These are phyloP conservation scores for Eucalyptus cloeziana DNA, from an alignment of 345 rosid species.

Conservation along the genomic window DNA sequence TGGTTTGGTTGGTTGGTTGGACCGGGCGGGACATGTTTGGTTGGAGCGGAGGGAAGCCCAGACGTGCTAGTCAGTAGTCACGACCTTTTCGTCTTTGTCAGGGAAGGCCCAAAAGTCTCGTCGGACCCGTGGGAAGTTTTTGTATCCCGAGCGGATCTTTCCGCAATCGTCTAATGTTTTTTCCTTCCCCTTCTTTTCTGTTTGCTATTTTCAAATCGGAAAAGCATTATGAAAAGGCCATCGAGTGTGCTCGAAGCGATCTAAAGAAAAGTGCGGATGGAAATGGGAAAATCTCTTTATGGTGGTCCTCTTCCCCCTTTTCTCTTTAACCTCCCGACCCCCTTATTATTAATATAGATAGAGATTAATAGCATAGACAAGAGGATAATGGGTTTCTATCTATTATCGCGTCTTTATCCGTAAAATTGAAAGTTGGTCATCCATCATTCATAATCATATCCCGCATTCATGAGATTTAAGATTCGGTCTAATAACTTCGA, in stretches of 20 bases:
- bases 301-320: not conserved
- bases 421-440: not conserved
- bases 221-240: not conserved
- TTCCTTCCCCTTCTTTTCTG: not conserved
- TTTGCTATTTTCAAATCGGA: not conserved
- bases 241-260: not conserved
- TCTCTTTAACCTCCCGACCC: not conserved
- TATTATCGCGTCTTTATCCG: not conserved
- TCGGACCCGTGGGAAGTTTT: not conserved
- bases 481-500: not conserved
- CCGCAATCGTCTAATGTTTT: not conserved
- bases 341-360: not conserved
- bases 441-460: fast-evolving
- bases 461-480: fast-evolving
- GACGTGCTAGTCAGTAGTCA: not conserved
- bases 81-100: not conserved
- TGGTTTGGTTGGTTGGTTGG: not conserved
- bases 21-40: not conserved
- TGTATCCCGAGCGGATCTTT: not conserved
- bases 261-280: not conserved
- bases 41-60: not conserved
- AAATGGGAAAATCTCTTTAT: not conserved
- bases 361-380: not conserved
- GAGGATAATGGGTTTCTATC: not conserved
- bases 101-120: not conserved